Base-by-base conservation (phyloP, 2,329 filamentous ascomycete genomes). In the Stachybotrys echinatus region DNA sequence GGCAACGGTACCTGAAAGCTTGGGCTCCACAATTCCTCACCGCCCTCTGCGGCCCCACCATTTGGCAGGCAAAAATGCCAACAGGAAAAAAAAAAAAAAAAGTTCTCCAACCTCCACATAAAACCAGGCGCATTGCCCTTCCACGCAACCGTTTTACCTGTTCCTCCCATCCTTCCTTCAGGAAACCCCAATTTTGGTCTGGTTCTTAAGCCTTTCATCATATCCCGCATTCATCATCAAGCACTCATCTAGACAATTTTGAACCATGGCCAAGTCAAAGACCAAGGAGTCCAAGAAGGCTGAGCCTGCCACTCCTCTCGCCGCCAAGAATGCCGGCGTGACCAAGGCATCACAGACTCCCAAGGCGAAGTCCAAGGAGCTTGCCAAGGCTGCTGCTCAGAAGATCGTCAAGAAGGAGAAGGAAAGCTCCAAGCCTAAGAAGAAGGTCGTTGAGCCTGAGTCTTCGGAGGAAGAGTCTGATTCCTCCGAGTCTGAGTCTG, bases 231-330 rank as follows among this genome's bases (percentile, higher is more conserved):
- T 42, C 45, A 42, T 27, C 42, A 39, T 39, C 55, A n/a, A n/a
- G n/a, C n/a, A n/a, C n/a, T n/a, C n/a, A n/a, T n/a, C n/a, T n/a
- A n/a, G n/a, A n/a, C n/a, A n/a, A n/a, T n/a, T n/a, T n/a, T 51
- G 70, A 67, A 76, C 59, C 69, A 87, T 87, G 84, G 82, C 76
- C 68, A 87, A 87, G 73, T 72, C 76, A 49, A 87, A 87, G 74
- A 77, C 84, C 65, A 73, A 71, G 67, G 65, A 68, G 50, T 65
- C 74, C 67, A 80, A 73, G 67, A 66, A 77, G 66, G 74, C 70
- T 58, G 81, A 81, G 73, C 64, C 77, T 58, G 68, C 72, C 61
- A 75, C 73, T 54, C 64, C 75, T 59, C 69, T 72, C 61, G 65
- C 72, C 59, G 82, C 84, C 70, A 89, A 88, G 76, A 77, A 77